A percentile compares a stretch with the other conserved stretches of the same genome.
Evolutionary conservation across 2,329 filamentous ascomycete genomes (phyloP).

Genomic region (Curvularia sp.): DNA sequence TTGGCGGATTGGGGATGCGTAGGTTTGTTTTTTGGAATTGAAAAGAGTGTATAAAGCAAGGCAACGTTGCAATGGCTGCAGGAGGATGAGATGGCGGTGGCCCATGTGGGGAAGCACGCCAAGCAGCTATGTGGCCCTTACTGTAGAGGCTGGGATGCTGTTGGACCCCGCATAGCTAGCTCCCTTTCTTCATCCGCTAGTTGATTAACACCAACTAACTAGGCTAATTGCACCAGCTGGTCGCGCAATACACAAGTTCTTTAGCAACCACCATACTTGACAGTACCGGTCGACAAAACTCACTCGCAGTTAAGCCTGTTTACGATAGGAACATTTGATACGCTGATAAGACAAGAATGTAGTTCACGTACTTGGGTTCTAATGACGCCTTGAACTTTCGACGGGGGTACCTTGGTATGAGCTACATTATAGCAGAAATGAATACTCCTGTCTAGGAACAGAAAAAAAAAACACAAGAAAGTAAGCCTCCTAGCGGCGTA

Average conservation of each 20-base stretch:
- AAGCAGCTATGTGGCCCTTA: conserved; percentile 25
- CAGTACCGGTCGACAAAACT: background rate
- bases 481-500: background rate
- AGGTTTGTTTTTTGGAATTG: background rate
- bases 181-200: background rate
- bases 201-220: background rate
- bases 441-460: background rate
- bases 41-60: conserved; percentile 9
- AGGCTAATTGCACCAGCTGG: background rate
- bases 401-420: background rate
- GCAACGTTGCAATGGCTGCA: conserved; percentile 19
- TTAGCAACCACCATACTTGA: background rate
- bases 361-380: background rate
- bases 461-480: background rate
- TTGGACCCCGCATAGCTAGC: conserved; percentile 9
- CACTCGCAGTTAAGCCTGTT: background rate
- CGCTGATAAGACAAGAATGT: background rate
- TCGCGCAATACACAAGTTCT: background rate
- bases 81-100: conserved; percentile 10
- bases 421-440: background rate
- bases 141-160: conserved; percentile 5
- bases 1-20: conserved; percentile 5
- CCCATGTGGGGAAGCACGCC: conserved; percentile 29
- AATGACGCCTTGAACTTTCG: background rate
- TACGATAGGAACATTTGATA: background rate